A percentile compares a stretch with the other conserved stretches of the same genome.
These are phyloP conservation scores for Neodidymelliopsis sp. DNA, from an alignment of 2,329 filamentous ascomycete species.

Conservation along the genomic window DNA sequence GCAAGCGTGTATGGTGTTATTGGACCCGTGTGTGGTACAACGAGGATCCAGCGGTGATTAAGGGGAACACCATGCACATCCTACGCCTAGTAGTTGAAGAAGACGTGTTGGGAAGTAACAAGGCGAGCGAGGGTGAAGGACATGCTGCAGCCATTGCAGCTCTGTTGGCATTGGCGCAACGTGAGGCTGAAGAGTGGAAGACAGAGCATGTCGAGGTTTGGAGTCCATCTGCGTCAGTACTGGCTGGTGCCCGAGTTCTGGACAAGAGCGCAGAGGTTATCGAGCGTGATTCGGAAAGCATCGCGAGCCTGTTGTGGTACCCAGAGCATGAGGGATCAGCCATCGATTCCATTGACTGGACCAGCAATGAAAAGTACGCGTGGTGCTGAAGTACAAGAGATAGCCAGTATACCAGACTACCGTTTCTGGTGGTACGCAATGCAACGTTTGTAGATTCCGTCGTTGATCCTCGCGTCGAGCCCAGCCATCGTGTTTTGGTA, in stretches of 20 bases:
- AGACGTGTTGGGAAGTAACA: constrained; percentile 35
- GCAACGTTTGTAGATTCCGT: no score
- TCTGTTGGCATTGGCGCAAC: constrained; percentile 71
- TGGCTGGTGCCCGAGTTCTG: constrained; percentile 54
- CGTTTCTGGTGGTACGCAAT: no score
- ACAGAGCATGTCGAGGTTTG: constrained; percentile 78
- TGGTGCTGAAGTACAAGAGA: constrained; percentile 76
- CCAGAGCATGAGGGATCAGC: constrained; percentile 51
- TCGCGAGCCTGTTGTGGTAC: constrained; percentile 77
- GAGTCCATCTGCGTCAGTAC: constrained; percentile 71
- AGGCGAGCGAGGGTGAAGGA: constrained; percentile 12
- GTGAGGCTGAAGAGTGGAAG: constrained; percentile 74
- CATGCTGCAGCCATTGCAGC: constrained; percentile 60
- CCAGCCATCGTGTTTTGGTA: no score
- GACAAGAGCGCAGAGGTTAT: constrained; percentile 59
- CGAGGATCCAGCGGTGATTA: constrained; percentile 59
- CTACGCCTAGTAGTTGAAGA: constrained; percentile 73
- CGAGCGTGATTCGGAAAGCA: constrained; percentile 70
- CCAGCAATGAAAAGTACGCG: constrained; percentile 78
- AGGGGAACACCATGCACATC: constrained; percentile 73
- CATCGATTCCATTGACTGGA: constrained; percentile 69
- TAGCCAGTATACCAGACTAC: no score
- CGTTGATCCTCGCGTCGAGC: no score
- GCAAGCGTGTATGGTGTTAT: constrained; percentile 73
- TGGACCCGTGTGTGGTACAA: constrained; percentile 74